Percentiles rank a stretch among this genome's conserved stretches.
phyloP scores from a whole-genome alignment of 805 yeast species.

The Kluyveromyces wickerhamii region DNA sequence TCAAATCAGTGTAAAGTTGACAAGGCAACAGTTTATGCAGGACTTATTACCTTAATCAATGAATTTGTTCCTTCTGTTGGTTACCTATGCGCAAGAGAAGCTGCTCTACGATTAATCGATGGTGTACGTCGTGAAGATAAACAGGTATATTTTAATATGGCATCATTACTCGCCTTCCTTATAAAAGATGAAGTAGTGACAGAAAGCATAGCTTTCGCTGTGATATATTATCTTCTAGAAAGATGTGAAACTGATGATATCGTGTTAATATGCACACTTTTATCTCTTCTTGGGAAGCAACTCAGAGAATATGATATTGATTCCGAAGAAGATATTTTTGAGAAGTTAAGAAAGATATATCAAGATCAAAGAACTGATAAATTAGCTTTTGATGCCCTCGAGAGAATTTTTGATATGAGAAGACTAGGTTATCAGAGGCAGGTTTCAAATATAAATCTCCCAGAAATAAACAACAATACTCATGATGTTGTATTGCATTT shows the following conservation, averaged over 20 bases:
- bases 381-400: conserved; percentile 40
- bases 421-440: conserved; percentile 34
- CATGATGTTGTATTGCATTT: background rate
- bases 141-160: conserved; percentile 34
- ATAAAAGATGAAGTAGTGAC: conserved; percentile 55
- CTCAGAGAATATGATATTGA: conserved; percentile 36
- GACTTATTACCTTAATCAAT: conserved; percentile 53
- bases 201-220: conserved; percentile 45
- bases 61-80: conserved; percentile 67
- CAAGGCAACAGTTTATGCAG: conserved; percentile 43
- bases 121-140: conserved; percentile 43
- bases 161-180: conserved; percentile 51
- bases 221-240: conserved; percentile 39
- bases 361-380: conserved; percentile 44
- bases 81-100: conserved; percentile 42
- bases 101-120: conserved; percentile 51
- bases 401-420: conserved; percentile 44
- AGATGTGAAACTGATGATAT: conserved; percentile 49
- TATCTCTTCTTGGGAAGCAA: conserved; percentile 45
- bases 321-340: conserved; percentile 46
- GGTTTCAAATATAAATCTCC: conserved; percentile 20
- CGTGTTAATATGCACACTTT: conserved; percentile 42
- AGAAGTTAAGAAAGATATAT: conserved; percentile 50
- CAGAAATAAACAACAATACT: background rate
- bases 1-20: conserved; percentile 39